Evolutionary conservation across 2,329 filamentous ascomycete genomes (phyloP), one percentile per base, ranked within the genome.

Genomic region (Paraphaeosphaeria minitans): DNA sequence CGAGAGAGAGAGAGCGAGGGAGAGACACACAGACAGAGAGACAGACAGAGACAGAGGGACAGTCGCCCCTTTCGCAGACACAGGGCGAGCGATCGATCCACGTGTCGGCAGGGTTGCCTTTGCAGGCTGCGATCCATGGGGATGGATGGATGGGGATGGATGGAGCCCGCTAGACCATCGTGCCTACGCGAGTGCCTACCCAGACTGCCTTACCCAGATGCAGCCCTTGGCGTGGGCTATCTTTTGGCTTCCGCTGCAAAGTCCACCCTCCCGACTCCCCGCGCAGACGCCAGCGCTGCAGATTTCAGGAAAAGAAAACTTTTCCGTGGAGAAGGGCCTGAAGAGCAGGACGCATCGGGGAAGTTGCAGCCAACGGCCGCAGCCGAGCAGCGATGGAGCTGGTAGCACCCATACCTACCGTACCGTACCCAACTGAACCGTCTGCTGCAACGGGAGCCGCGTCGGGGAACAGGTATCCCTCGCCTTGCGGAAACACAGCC

Each of bases 201-300:
- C n/a, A n/a, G n/a, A n/a, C n/a, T n/a, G n/a, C n/a, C n/a, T n/a
- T n/a, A n/a, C n/a, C n/a, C n/a, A n/a, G 51, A 24, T 53, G 67
- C 68, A 72, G 70, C 48, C 2, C 35, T 39, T 74, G 74, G 74
- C 66, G 72, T 58, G n/a, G 57, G 62, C 66, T 59, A 66, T 62
- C 39, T 61, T 59, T 58, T 56, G 65, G 61, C 62, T 60, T 57
- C 61, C 68, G 67, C 71, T 73, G 16, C 64, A 64, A 60, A 60
- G 55, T 60, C 67, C 69, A 71, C 71, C 62, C 53, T 73, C 71
- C 74, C 72, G 70, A 65, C 71, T 77, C 74, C 74, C 74, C 75
- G 73, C 71, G 73, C 72, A 68, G 66, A 67, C 68, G 59, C 64
- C 65, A 63, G 65, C 58, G 42, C 64, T 45, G 65, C 53, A 71